Percentiles rank a stretch among this genome's conserved stretches.
phyloP scores from a whole-genome alignment of 345 rosid genomes.

The Populus simonii region DNA sequence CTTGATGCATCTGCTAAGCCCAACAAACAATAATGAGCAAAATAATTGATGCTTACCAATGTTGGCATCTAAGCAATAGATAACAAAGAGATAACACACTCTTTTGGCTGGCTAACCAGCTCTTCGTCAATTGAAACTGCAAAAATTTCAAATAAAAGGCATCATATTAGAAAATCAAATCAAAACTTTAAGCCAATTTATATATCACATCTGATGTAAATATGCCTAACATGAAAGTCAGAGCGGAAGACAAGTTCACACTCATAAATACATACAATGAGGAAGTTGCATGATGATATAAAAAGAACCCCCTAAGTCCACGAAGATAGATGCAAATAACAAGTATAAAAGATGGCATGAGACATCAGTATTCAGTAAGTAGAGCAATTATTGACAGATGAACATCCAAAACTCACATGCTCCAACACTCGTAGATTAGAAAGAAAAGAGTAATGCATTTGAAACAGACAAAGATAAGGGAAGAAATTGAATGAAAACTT shows the following conservation, averaged over 20 bases:
- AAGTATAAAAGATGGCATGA: background rate
- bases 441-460: background rate
- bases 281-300: background rate
- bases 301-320: background rate
- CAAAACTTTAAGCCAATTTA: background rate
- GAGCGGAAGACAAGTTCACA: background rate
- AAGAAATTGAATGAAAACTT: background rate
- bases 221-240: background rate
- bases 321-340: background rate
- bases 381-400: background rate
- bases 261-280: background rate
- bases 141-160: background rate
- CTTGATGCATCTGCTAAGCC: background rate
- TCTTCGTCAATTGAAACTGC: constrained; percentile 4
- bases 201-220: background rate
- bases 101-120: background rate
- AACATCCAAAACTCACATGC: background rate
- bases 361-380: background rate
- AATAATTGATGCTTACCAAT: constrained; percentile 7
- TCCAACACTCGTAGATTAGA: background rate
- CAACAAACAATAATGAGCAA: background rate
- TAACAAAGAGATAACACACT: background rate
- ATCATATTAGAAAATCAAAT: background rate
- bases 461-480: background rate
- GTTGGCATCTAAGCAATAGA: constrained; percentile 5